Conservation (phyloP, 306 rosid species). For the Cucurbita argyrosperma region DNA sequence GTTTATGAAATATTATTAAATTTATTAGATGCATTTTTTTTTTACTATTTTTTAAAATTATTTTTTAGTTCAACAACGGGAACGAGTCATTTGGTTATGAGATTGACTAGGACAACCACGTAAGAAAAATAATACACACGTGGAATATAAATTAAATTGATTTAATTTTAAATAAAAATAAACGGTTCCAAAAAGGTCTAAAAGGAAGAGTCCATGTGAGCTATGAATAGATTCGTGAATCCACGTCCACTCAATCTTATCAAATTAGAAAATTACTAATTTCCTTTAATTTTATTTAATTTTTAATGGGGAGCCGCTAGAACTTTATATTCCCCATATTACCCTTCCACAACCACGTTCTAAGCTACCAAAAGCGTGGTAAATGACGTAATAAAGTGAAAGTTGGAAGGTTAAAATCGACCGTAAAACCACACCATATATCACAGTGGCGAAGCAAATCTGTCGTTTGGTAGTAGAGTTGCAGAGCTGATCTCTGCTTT, state of each 20-base stretch:
- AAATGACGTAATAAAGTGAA: too few relatives aligned
- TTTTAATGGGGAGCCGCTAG: neutral
- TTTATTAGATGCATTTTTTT: too few relatives aligned
- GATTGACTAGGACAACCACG: too few relatives aligned
- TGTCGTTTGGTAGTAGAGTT: neutral
- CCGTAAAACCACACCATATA: neutral
- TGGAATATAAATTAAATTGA: neutral
- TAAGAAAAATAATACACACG: neutral
- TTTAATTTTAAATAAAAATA: neutral
- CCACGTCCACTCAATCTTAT: neutral
- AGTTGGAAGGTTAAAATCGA: neutral
- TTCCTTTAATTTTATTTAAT: neutral
- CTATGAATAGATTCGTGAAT: neutral
- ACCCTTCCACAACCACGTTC: neutral
- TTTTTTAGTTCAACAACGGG: too few relatives aligned
- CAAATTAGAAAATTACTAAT: neutral
- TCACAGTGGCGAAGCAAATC: neutral
- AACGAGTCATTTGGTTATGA: too few relatives aligned
- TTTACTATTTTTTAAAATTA: too few relatives aligned
- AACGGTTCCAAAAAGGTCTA: neutral
- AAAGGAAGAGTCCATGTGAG: conserved; percentile 1
- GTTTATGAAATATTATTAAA: too few relatives aligned
- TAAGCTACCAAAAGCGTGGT: neutral
- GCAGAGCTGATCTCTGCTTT: neutral
- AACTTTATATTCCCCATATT: neutral